Evolutionary conservation across 495 filamentous ascomycete species (phyloP), one percentile per base, ranked within the genome.

Genomic region (Parathielavia hyrcaniae): DNA sequence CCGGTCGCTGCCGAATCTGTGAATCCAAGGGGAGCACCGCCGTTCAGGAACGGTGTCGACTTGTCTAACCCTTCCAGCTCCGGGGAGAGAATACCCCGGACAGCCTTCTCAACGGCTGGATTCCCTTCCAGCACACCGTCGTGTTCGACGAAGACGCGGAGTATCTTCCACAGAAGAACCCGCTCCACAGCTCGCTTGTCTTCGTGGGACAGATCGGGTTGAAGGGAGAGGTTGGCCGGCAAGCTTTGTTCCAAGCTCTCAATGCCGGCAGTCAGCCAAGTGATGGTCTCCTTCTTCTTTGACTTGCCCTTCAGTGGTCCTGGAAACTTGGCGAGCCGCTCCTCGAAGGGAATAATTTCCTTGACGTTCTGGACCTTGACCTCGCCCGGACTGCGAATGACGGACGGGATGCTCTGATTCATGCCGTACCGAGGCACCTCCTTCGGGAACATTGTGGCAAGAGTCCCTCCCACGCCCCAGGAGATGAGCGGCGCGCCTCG

Each of bases 201-300:
- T 12, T 82, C 76, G 35, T 74, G 71, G 3, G 71, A 76, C 59
- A 68, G 68, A 43, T 64, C 55, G 6, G 71, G 55, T 46, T 81
- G 75, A 45, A 81, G 23, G 23, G 71, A 36, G 69, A 75, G 67
- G 5, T 75, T 75, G 2, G 75, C 73, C 9, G 83, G 70, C n/a
- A 77, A 71, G 23, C 77, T 78, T 22, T 78, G 79, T 69, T 91
- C 89, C 26, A 97, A 72, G 6, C 71, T 77, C 13, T 83, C 83
- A 61, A 96, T 89, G 41, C 84, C 86, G 61, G 79, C 77, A 4
- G 74, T 83, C 35, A 99, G 75, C 93, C 95, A 99, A 5, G 85
- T 70, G 39, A 91, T 54, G 5, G 88, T 80, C 55, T 99, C 95
- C 73, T 97, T 97, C 76, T 97, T 99, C 78, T 92, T 97, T 1